Conservation (phyloP, 805 yeast species). For the Candida tammaniensis region DNA sequence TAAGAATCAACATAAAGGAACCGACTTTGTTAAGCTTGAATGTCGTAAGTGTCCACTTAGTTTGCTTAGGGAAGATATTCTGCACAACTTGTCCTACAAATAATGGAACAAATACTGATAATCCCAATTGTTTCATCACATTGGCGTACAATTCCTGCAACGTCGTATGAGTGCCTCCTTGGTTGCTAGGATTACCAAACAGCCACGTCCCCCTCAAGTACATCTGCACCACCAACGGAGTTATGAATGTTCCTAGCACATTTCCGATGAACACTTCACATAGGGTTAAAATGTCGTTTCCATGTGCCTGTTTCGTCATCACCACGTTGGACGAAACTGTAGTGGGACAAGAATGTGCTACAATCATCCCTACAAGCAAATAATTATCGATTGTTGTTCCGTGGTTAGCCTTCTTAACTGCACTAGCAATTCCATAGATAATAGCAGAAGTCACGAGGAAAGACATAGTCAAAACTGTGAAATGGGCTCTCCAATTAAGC, state of each 20-base stretch:
- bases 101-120: constrained; percentile 78
- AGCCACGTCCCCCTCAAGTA: constrained; percentile 57
- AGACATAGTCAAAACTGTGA: constrained; percentile 62
- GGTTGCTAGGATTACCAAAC: constrained; percentile 71
- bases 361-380: constrained; percentile 77
- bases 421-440: constrained; percentile 70
- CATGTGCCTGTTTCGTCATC: constrained; percentile 84
- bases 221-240: constrained; percentile 82
- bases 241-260: constrained; percentile 78
- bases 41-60: constrained; percentile 55
- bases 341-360: constrained; percentile 86
- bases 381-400: constrained; percentile 52
- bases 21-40: constrained; percentile 71
- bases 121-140: constrained; percentile 86
- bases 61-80: constrained; percentile 63
- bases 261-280: constrained; percentile 88
- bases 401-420: constrained; percentile 54
- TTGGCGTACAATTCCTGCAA: constrained; percentile 60
- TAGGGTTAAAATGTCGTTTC: constrained; percentile 72
- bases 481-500: constrained; percentile 79
- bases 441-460: constrained; percentile 70
- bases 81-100: constrained; percentile 87
- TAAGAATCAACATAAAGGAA: constrained; percentile 70
- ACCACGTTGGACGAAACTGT: constrained; percentile 91
- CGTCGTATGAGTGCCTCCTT: constrained; percentile 38